These are phyloP conservation scores for Sordariomycetes sp. DNA, from an alignment of 2,329 filamentous ascomycete species.

Conservation along the genomic window DNA sequence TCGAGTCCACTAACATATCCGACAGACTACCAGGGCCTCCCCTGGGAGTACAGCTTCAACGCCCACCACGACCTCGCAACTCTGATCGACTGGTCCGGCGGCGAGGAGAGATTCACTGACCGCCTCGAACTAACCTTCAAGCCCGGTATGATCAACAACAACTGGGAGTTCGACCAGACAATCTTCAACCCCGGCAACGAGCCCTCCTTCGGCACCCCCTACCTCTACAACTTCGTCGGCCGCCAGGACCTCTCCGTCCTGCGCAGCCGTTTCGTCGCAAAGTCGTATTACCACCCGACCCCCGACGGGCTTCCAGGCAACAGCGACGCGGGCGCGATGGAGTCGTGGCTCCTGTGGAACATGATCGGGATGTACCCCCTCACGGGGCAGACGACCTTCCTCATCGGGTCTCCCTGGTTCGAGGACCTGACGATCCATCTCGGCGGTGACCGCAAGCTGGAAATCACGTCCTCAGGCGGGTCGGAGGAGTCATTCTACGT, in stretches of 20 bases:
- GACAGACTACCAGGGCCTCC: slow-evolving; percentile 40
- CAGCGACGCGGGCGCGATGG: slow-evolving; percentile 60
- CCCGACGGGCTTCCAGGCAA: slow-evolving; percentile 52
- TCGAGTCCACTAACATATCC: neutral
- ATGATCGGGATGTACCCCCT: slow-evolving; percentile 58
- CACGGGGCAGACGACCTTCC: slow-evolving; percentile 54
- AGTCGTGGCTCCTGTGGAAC: slow-evolving; percentile 55
- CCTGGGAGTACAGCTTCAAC: slow-evolving; percentile 56
- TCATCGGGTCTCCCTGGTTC: slow-evolving; percentile 53
- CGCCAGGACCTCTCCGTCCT: slow-evolving; percentile 48
- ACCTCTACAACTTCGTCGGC: slow-evolving; percentile 54
- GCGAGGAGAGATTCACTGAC: slow-evolving; percentile 35
- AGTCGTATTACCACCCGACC: slow-evolving; percentile 42
- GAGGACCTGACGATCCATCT: slow-evolving; percentile 43
- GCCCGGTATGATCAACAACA: slow-evolving; percentile 25
- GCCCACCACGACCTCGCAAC: slow-evolving; percentile 54
- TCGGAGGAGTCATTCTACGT: slow-evolving; percentile 40
- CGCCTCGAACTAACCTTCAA: slow-evolving; percentile 50
- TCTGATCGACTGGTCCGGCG: slow-evolving; percentile 41
- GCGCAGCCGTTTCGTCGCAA: slow-evolving; percentile 43
- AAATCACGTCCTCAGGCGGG: slow-evolving; percentile 34
- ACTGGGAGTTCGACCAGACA: slow-evolving; percentile 32
- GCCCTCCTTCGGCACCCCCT: slow-evolving; percentile 53
- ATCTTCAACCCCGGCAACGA: slow-evolving; percentile 59
- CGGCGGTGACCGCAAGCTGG: slow-evolving; percentile 36